Evolutionary conservation across 2,329 filamentous ascomycete genomes (phyloP).

Genomic region (Alternaria gaisen): DNA sequence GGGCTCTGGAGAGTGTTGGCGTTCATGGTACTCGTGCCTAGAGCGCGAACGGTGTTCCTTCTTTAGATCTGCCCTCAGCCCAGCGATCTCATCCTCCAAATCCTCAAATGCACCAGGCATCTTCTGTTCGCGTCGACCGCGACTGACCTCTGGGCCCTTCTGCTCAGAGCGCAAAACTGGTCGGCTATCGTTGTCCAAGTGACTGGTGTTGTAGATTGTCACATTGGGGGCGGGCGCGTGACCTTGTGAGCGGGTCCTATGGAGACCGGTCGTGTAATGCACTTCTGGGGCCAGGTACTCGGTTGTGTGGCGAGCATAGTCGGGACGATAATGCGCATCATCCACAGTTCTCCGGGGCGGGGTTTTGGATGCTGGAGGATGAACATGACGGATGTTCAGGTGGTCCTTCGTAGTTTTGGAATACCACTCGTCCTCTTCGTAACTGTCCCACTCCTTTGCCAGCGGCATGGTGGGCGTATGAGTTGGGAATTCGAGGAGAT

Average conservation of each 20-base stretch:
- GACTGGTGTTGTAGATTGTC: conserved; percentile 58
- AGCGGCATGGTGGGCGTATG: conserved; percentile 30
- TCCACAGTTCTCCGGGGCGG: conserved; percentile 28
- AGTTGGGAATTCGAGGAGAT: neutral
- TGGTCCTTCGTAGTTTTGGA: conserved; percentile 19
- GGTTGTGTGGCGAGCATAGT: conserved; percentile 37
- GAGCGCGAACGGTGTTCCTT: conserved; percentile 39
- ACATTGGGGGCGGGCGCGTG: conserved; percentile 55
- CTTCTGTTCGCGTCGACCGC: conserved; percentile 35
- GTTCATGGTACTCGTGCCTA: conserved; percentile 30
- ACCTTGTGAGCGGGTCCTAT: conserved; percentile 57
- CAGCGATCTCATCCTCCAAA: conserved; percentile 48
- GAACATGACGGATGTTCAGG: conserved; percentile 45
- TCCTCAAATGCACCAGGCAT: conserved; percentile 46
- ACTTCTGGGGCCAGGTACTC: conserved; percentile 44
- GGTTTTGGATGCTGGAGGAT: conserved; percentile 16
- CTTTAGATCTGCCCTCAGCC: conserved; percentile 38
- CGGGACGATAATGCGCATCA: conserved; percentile 26
- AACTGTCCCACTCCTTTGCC: conserved; percentile 38
- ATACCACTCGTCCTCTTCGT: conserved; percentile 47
- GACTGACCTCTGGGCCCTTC: conserved; percentile 31
- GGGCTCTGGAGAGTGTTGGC: conserved; percentile 15
- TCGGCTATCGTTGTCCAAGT: conserved; percentile 49
- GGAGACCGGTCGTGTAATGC: conserved; percentile 45
- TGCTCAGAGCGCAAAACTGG: conserved; percentile 47